Percentiles rank a stretch among this genome's conserved stretches.
These are phyloP conservation scores for Apophysomyces ossiformis DNA, from an alignment of 371 early-diverging fungal species.

Conservation along the genomic window DNA sequence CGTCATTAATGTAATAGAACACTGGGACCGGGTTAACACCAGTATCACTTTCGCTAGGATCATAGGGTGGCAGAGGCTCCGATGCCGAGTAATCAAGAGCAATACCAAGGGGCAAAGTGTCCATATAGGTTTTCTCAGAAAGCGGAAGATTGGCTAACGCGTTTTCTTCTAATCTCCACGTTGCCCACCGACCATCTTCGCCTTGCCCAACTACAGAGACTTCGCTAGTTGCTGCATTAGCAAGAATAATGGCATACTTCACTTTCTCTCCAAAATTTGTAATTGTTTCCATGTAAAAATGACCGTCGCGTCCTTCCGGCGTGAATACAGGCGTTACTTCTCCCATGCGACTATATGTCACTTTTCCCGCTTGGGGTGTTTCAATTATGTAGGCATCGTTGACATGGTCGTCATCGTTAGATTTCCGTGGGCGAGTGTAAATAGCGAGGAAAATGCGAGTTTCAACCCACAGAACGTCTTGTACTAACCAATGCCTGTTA, in stretches of 20 bases:
- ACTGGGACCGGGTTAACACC: slow-evolving; percentile 43
- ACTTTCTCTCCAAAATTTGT: slow-evolving; percentile 41
- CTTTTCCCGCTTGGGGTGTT: slow-evolving; percentile 18
- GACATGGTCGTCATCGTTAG: slow-evolving; percentile 27
- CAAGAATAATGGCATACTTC: slow-evolving; percentile 37
- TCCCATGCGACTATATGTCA: slow-evolving; percentile 34
- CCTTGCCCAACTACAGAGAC: slow-evolving; percentile 46
- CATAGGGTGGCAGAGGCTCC: slow-evolving; percentile 44
- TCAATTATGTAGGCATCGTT: slow-evolving; percentile 43
- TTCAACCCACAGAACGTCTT: slow-evolving; percentile 51
- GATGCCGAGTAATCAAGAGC: slow-evolving; percentile 46
- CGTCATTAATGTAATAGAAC: slow-evolving; percentile 48
- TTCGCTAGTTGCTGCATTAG: slow-evolving; percentile 43
- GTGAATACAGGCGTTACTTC: slow-evolving; percentile 47
- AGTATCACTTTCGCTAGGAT: slow-evolving; percentile 35
- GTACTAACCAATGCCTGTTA: slow-evolving; percentile 27
- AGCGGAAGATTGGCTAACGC: slow-evolving; percentile 37
- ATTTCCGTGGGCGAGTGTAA: slow-evolving; percentile 27
- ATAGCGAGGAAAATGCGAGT: slow-evolving; percentile 40
- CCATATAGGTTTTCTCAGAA: slow-evolving; percentile 35
- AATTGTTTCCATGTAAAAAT: slow-evolving; percentile 49
- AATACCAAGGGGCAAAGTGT: slow-evolving; percentile 51
- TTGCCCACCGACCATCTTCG: slow-evolving; percentile 43
- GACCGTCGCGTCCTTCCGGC: slow-evolving; percentile 34
- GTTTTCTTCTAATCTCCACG: slow-evolving; percentile 46